A percentile compares a stretch with the other conserved stretches of the same genome.
Evolutionary conservation across 768 basidiomycete genomes (phyloP).

Genomic region (Tremella mesenterica): DNA sequence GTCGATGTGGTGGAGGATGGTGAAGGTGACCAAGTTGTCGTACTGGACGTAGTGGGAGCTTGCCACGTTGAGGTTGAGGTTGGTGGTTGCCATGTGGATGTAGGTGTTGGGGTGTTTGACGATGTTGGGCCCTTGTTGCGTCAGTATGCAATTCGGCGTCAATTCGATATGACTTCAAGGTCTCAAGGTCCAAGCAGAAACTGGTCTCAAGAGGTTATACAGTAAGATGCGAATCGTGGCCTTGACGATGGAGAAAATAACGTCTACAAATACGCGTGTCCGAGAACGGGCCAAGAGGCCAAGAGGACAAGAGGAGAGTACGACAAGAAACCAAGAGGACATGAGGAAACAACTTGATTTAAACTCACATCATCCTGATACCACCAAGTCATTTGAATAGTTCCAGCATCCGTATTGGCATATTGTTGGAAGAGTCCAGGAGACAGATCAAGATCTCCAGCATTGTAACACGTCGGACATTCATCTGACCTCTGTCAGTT

Average conservation of each 20-base stretch:
- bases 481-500: slow-evolving; percentile 17
- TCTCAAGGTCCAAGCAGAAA: too few relatives aligned
- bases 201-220: too few relatives aligned
- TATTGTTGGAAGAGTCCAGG: slow-evolving; percentile 35
- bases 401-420: slow-evolving; percentile 21
- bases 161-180: too few relatives aligned
- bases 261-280: too few relatives aligned
- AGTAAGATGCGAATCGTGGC: too few relatives aligned
- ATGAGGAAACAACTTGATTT: too few relatives aligned
- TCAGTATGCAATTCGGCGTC: too few relatives aligned
- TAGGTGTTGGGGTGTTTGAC: slow-evolving; percentile 14
- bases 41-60: slow-evolving; percentile 13
- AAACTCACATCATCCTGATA: slow-evolving; percentile 29
- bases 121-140: slow-evolving; percentile 1
- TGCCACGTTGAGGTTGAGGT: slow-evolving; percentile 18
- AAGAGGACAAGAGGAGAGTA: too few relatives aligned
- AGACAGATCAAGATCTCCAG: slow-evolving; percentile 30
- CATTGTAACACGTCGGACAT: slow-evolving; percentile 35
- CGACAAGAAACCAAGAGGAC: too few relatives aligned
- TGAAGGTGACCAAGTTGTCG: slow-evolving; percentile 17
- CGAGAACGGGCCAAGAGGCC: too few relatives aligned
- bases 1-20: slow-evolving; percentile 20
- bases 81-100: slow-evolving; percentile 13
- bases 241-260: too few relatives aligned
- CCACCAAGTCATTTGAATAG: slow-evolving; percentile 35